A percentile compares a stretch with the other conserved stretches of the same genome.
Conservation (phyloP, 768 basidiomycete species). For the Collybiopsis confluens region DNA sequence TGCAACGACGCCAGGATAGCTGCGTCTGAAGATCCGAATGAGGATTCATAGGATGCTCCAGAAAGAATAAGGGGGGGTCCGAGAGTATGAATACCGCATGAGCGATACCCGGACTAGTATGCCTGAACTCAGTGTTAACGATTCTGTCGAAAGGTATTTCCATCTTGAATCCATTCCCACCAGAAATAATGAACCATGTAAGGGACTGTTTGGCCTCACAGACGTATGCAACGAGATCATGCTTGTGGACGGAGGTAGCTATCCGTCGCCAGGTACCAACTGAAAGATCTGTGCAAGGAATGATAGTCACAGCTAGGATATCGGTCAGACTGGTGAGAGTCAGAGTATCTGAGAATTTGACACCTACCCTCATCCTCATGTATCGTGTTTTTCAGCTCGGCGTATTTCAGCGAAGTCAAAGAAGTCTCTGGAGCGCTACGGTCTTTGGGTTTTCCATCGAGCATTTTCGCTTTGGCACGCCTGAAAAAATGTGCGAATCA, state of each 20-base stretch:
- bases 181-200: slow-evolving; percentile 76
- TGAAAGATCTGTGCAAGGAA: slow-evolving; percentile 70
- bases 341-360: neutral
- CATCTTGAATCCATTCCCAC: slow-evolving; percentile 80
- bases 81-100: slow-evolving; percentile 63
- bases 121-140: slow-evolving; percentile 50
- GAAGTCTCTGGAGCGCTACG: slow-evolving; percentile 23
- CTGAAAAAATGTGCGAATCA: slow-evolving; percentile 29
- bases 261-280: slow-evolving; percentile 81
- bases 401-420: slow-evolving; percentile 48
- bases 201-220: slow-evolving; percentile 64
- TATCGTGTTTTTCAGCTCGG: slow-evolving; percentile 59
- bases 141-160: slow-evolving; percentile 70
- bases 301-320: slow-evolving; percentile 60
- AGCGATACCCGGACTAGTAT: slow-evolving; percentile 50
- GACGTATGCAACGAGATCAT: slow-evolving; percentile 74
- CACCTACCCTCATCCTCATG: slow-evolving; percentile 75
- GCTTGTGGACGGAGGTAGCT: slow-evolving; percentile 44
- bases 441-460: slow-evolving; percentile 51
- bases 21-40: slow-evolving; percentile 24
- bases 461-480: slow-evolving; percentile 78
- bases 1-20: slow-evolving; percentile 58
- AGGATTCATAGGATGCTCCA: slow-evolving; percentile 42
- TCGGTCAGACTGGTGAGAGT: neutral
- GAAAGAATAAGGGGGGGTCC: slow-evolving; percentile 63